phyloP scores from a whole-genome alignment of 2,329 filamentous ascomycete species.

The Cordyceps tenuipes region DNA sequence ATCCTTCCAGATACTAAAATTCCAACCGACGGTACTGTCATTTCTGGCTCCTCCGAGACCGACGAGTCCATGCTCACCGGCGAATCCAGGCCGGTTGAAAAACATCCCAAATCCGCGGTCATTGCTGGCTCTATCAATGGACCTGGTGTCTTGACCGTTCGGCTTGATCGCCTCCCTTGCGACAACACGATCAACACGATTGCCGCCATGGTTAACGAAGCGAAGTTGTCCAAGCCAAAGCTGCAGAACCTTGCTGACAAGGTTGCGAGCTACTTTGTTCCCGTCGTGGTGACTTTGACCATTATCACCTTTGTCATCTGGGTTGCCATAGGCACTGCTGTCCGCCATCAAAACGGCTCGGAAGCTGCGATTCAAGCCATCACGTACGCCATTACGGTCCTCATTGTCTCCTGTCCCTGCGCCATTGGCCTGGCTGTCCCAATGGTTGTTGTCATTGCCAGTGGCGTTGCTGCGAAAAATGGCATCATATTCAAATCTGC shows the following conservation, averaged over 20 bases:
- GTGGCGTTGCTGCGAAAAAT: constrained; percentile 53
- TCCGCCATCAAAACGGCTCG: constrained; percentile 32
- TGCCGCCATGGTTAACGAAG: constrained; percentile 61
- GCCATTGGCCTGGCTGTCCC: constrained; percentile 67
- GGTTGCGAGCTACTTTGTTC: constrained; percentile 62
- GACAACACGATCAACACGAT: constrained; percentile 68
- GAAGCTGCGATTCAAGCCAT: constrained; percentile 51
- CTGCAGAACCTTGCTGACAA: constrained; percentile 61
- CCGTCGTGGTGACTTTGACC: constrained; percentile 51
- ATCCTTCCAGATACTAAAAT: constrained; percentile 51
- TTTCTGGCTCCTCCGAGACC: constrained; percentile 55
- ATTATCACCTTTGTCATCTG: constrained; percentile 54
- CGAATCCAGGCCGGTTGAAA: constrained; percentile 54
- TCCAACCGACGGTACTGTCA: constrained; percentile 61
- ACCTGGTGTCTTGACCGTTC: constrained; percentile 49
- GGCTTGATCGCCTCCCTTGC: constrained; percentile 51
- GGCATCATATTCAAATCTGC: constrained; percentile 65
- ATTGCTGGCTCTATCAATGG: constrained; percentile 65
- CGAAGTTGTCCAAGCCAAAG: constrained; percentile 58
- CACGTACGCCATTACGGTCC: constrained; percentile 63
- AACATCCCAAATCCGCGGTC: constrained; percentile 42
- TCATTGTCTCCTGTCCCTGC: constrained; percentile 72
- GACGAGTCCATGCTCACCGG: constrained; percentile 76
- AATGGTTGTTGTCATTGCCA: constrained; percentile 67
- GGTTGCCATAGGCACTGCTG: constrained; percentile 48